These are phyloP conservation scores for Claviceps sorghi DNA, from an alignment of 2,329 filamentous ascomycete genomes.

Conservation along the genomic window DNA sequence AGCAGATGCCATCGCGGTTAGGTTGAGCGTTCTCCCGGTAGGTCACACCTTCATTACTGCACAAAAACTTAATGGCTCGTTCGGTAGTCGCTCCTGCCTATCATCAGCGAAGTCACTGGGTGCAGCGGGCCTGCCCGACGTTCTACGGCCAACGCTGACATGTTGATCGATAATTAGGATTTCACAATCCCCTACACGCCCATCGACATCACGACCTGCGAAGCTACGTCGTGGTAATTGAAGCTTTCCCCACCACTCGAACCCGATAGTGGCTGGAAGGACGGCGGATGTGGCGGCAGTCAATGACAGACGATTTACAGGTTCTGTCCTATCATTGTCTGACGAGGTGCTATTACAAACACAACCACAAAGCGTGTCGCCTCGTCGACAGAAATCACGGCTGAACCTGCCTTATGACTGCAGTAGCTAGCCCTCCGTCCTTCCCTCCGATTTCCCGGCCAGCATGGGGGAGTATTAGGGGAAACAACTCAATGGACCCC, in stretches of 20 bases:
- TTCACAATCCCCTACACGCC: neutral
- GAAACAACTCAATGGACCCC: constrained; percentile 55
- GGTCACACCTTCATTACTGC: neutral
- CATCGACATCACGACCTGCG: neutral
- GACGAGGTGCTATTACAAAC: constrained; percentile 1
- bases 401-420: constrained; percentile 42
- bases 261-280: constrained; percentile 2
- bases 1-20: constrained; percentile 2
- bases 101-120: neutral
- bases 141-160: constrained; percentile 2
- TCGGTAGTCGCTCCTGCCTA: neutral
- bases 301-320: constrained; percentile 8
- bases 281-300: constrained; percentile 10
- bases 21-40: constrained; percentile 1
- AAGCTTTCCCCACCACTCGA: neutral
- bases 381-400: constrained; percentile 10
- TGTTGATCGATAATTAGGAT: neutral
- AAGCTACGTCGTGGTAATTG: neutral
- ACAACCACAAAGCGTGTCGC: constrained; percentile 4
- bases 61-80: neutral
- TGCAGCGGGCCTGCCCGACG: neutral
- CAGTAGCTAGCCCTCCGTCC: constrained; percentile 50
- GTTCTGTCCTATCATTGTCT: neutral
- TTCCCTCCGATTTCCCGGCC: constrained; percentile 49
- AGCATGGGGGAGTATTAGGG: constrained; percentile 49